Evolutionary conservation across 2,329 filamentous ascomycete genomes (phyloP).

Genomic region (Penicillium psychrosexuale): DNA sequence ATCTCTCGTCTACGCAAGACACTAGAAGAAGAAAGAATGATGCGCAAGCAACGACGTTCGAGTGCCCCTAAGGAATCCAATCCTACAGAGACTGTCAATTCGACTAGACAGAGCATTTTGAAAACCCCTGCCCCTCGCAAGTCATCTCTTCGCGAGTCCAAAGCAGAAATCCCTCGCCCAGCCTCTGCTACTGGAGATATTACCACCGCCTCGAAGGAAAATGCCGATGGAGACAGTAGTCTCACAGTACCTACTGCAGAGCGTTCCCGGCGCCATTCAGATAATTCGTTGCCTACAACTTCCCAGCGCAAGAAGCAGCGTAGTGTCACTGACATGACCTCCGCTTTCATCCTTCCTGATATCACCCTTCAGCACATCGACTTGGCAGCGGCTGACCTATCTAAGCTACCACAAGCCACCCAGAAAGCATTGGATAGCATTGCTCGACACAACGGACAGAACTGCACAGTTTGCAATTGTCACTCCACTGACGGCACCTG

Average conservation of each 20-base stretch:
- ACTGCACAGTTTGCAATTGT: slow-evolving; percentile 56
- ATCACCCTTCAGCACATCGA: slow-evolving; percentile 51
- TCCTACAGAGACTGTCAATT: slow-evolving; percentile 40
- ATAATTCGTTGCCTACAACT: slow-evolving; percentile 49
- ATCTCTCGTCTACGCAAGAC: slow-evolving; percentile 54
- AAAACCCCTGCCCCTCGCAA: slow-evolving; percentile 48
- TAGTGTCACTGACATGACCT: slow-evolving; percentile 56
- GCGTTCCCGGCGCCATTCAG: slow-evolving; percentile 40
- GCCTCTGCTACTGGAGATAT: slow-evolving; percentile 36
- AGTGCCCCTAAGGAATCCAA: slow-evolving; percentile 29
- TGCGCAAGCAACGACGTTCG: slow-evolving; percentile 41
- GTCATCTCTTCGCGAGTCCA: slow-evolving; percentile 54
- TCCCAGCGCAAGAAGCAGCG: slow-evolving; percentile 51
- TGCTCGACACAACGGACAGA: slow-evolving; percentile 51
- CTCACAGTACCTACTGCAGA: slow-evolving; percentile 26
- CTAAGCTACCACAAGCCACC: slow-evolving; percentile 37
- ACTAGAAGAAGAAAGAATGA: slow-evolving; percentile 54
- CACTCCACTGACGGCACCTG: slow-evolving; percentile 36
- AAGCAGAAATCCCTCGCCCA: slow-evolving; percentile 33
- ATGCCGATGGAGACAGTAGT: slow-evolving; percentile 30
- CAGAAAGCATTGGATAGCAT: slow-evolving; percentile 42
- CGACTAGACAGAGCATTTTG: slow-evolving; percentile 38
- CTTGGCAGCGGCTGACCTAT: slow-evolving; percentile 28
- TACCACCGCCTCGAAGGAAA: slow-evolving; percentile 31
- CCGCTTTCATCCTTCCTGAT: slow-evolving; percentile 62